phyloP scores from a whole-genome alignment of 176 grass and related monocot species.

The Oryza officinalis region DNA sequence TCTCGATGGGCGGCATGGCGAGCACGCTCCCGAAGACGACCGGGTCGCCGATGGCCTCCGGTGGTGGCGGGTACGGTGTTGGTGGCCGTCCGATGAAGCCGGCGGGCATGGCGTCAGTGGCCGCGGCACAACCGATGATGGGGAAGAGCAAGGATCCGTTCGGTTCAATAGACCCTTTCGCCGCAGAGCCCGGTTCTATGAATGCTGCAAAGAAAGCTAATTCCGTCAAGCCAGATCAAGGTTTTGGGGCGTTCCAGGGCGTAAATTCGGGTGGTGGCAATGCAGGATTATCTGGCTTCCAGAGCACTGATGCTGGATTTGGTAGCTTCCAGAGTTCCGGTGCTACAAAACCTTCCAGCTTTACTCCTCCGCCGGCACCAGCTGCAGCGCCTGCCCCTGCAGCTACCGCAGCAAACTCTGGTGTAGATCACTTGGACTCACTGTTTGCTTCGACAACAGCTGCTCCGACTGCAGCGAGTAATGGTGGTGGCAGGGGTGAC shows the following conservation, averaged over 20 bases:
- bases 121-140: slow-evolving; percentile 47
- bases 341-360: slow-evolving; percentile 40
- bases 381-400: slow-evolving; percentile 41
- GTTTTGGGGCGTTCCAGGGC: slow-evolving; percentile 61
- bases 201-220: slow-evolving; percentile 32
- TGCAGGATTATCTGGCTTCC: slow-evolving; percentile 53
- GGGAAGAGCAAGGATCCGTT: slow-evolving; percentile 78
- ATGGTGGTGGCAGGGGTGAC: slow-evolving; percentile 37
- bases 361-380: slow-evolving; percentile 46
- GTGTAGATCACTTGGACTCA: slow-evolving; percentile 63
- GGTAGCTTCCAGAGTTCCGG: slow-evolving; percentile 49
- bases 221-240: slow-evolving; percentile 46
- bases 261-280: slow-evolving; percentile 28
- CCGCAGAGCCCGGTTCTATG: slow-evolving; percentile 53
- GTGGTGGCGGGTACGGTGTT: slow-evolving; percentile 37
- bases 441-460: slow-evolving; percentile 72
- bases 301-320: slow-evolving; percentile 42
- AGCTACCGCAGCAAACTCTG: slow-evolving; percentile 29
- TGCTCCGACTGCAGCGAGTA: slow-evolving; percentile 28
- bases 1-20: slow-evolving; percentile 80
- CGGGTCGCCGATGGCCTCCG: slow-evolving; percentile 33
- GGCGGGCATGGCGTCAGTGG: slow-evolving; percentile 38
- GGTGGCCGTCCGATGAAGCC: slow-evolving; percentile 70
- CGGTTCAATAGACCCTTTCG: slow-evolving; percentile 74
- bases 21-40: slow-evolving; percentile 72